Base-by-base conservation (phyloP, 805 yeast species). In the Barnettozyma populi region DNA sequence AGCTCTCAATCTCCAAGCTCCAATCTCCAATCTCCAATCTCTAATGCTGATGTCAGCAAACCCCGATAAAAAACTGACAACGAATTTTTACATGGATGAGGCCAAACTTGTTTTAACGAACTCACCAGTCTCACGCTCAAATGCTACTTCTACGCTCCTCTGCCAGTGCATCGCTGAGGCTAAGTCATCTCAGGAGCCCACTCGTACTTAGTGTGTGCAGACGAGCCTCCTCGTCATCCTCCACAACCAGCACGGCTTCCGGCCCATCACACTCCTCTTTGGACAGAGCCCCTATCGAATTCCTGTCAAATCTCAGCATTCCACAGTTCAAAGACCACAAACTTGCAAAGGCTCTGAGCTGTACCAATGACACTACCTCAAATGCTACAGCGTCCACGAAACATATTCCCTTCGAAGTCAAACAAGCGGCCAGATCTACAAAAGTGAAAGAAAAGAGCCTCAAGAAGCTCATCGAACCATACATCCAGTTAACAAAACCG, bases 401-500 rank as follows among this genome's bases (percentile, higher is more conserved):
- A 3, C 70, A 66, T 44, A 64, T 78, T 27, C 90, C 90, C 0
- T 85, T 84, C 57, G 68, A 74, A 36, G 83, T 84, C 4, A 74
- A 73, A 43, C 62, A 74, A 0, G 76, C 57, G 18, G 41, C 14
- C 8, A 37, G 41, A 23, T 14, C 24, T 5, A 7, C 41, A n/a
- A 21, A n/a, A 20, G 27, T 11, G 14, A 23, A 20, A 23, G 60
- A 63, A 20, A 52, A 56, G 32, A 47, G 56, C 25, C 48, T 64
- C 4, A 57, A 71, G 35, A 68, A 73, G 44, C 40, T 72, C n/a
- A 61, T 75, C 0, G 73, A 74, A 21, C 85, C 90, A 1, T 90
- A 88, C 60, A 46, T 89, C 9, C 87, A 87, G 51, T 74, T 94
- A n/a, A 79, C 96, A 4, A 94, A 94, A 65, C 99, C 99, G 14